These are phyloP conservation scores for Phytopythium sindhum DNA, from an alignment of 352 stramenopile genomes.

Conservation along the genomic window DNA sequence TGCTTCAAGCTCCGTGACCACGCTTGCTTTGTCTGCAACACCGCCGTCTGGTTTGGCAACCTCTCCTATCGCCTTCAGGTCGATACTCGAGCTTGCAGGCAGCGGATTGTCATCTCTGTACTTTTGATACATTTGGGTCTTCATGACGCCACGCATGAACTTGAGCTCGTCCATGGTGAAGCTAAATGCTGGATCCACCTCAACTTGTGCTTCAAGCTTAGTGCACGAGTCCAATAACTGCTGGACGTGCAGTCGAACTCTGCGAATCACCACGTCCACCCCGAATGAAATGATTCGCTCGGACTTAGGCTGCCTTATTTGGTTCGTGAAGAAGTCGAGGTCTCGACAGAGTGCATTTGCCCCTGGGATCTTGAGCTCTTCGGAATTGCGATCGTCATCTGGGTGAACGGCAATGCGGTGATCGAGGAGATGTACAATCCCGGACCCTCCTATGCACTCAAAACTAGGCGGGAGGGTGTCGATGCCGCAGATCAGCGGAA, in stretches of 20 bases:
- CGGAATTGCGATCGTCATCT: constrained; percentile 24
- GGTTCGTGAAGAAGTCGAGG: constrained; percentile 29
- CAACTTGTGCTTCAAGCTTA: background rate
- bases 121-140: constrained; percentile 57
- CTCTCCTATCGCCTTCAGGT: background rate
- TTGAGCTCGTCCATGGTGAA: constrained; percentile 7
- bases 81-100: background rate
- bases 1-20: background rate
- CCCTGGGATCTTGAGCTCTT: constrained; percentile 22
- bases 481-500: constrained; percentile 49
- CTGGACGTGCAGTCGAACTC: constrained; percentile 40
- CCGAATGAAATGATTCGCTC: constrained; percentile 25
- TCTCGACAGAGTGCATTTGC: constrained; percentile 28
- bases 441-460: constrained; percentile 33
- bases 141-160: constrained; percentile 28
- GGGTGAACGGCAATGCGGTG: constrained; percentile 29
- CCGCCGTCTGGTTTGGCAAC: background rate
- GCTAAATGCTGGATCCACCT: background rate
- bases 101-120: constrained; percentile 36
- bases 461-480: constrained; percentile 36
- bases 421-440: constrained; percentile 28
- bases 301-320: constrained; percentile 21
- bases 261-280: constrained; percentile 44
- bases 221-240: constrained; percentile 23
- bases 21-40: background rate